These are phyloP conservation scores for Cladosporium sp. DNA, from an alignment of 2,329 filamentous ascomycete genomes.

Conservation along the genomic window DNA sequence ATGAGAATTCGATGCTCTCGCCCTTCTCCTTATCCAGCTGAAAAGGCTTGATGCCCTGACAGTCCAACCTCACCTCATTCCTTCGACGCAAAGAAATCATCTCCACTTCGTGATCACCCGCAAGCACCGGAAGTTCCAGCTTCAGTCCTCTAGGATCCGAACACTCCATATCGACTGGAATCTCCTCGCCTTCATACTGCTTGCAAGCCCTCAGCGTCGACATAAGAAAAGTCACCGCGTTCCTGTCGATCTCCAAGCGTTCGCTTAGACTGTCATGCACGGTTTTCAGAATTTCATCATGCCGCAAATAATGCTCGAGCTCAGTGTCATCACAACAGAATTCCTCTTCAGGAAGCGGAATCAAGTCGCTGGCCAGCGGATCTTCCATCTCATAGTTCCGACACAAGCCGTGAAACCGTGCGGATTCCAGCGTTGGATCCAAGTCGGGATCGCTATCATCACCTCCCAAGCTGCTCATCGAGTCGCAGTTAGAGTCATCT, in stretches of 20 bases:
- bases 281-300: background rate
- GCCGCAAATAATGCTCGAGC: no score
- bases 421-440: background rate
- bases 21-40: constrained; percentile 39
- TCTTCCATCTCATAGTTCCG: background rate
- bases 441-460: background rate
- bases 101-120: constrained; percentile 44
- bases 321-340: background rate
- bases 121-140: constrained; percentile 44
- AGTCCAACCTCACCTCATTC: constrained; percentile 17
- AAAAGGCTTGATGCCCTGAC: constrained; percentile 24
- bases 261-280: constrained; percentile 8
- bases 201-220: constrained; percentile 14
- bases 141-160: constrained; percentile 27
- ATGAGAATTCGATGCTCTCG: constrained; percentile 41
- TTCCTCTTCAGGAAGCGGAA: background rate
- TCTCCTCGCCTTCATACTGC: background rate
- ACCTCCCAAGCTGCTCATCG: background rate
- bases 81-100: constrained; percentile 34
- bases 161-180: background rate
- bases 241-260: constrained; percentile 26
- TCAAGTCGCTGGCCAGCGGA: background rate
- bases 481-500: background rate
- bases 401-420: background rate
- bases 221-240: constrained; percentile 22